These are phyloP conservation scores for Boletus vermiculosoides DNA, from an alignment of 768 basidiomycete genomes.

Conservation along the genomic window DNA sequence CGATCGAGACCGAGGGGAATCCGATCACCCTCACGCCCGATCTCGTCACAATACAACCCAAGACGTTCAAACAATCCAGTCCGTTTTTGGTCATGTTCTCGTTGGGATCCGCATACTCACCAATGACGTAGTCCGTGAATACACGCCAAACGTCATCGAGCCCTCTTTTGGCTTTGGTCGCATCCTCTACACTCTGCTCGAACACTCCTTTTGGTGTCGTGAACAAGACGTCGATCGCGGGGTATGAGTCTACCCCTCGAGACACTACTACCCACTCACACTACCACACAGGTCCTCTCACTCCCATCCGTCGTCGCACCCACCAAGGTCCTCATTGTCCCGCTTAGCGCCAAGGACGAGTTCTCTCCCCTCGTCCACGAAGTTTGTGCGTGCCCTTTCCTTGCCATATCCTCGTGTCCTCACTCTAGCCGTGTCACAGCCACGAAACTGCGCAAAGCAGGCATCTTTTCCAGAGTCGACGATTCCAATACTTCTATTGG, in stretches of 20 bases:
- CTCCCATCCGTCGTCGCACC: slow-evolving; percentile 89
- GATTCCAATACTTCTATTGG: slow-evolving; percentile 95
- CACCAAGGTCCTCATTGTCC: slow-evolving; percentile 95
- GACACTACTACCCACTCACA: slow-evolving; percentile 8
- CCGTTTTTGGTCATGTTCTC: slow-evolving; percentile 27
- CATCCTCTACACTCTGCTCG: slow-evolving; percentile 89
- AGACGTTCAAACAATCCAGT: slow-evolving; percentile 88
- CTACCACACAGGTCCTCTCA: slow-evolving; percentile 37
- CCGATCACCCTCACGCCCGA: slow-evolving; percentile 71
- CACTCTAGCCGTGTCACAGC: slow-evolving; percentile 46
- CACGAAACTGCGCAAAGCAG: slow-evolving; percentile 79
- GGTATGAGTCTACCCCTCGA: slow-evolving; percentile 45
- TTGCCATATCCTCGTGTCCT: neutral
- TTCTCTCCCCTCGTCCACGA: slow-evolving; percentile 83
- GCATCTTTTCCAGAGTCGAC: slow-evolving; percentile 91
- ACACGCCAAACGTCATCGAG: slow-evolving; percentile 96
- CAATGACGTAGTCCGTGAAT: slow-evolving; percentile 76
- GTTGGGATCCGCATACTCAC: slow-evolving; percentile 15
- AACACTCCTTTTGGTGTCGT: slow-evolving; percentile 95
- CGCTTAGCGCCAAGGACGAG: slow-evolving; percentile 81
- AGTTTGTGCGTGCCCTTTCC: slow-evolving; percentile 68
- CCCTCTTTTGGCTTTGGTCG: slow-evolving; percentile 98
- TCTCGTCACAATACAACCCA: slow-evolving; percentile 73
- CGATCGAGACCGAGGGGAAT: slow-evolving; percentile 60
- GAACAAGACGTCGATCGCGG: slow-evolving; percentile 89